phyloP scores from a whole-genome alignment of 352 stramenopile genomes.

The Pythium utonaiense region DNA sequence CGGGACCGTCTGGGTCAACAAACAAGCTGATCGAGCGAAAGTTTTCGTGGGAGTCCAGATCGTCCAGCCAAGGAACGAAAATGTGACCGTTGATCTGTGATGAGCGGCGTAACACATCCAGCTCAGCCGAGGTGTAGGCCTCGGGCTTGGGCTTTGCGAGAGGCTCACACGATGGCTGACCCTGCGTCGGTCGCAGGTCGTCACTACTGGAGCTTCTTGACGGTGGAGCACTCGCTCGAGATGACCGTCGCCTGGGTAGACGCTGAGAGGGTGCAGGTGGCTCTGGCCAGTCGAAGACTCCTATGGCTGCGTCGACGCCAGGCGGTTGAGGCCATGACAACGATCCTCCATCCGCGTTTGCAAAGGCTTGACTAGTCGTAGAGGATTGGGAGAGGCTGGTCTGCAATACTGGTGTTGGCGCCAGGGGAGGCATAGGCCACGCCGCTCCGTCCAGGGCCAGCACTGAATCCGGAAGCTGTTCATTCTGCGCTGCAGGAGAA shows the following conservation, averaged over 20 bases:
- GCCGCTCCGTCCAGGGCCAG: background rate
- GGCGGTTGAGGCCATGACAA: slow-evolving; percentile 19
- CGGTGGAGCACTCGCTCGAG: background rate
- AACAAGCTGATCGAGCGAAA: slow-evolving; percentile 53
- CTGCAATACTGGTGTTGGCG: background rate
- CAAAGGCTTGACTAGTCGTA: background rate
- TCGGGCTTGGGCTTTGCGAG: background rate
- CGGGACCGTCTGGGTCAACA: slow-evolving; percentile 60
- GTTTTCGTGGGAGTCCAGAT: slow-evolving; percentile 54
- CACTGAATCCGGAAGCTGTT: background rate
- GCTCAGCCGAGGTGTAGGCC: slow-evolving; percentile 54
- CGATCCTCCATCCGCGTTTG: background rate
- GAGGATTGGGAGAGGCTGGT: background rate
- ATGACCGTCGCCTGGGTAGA: slow-evolving; percentile 9
- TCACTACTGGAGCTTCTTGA: slow-evolving; percentile 19
- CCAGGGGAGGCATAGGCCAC: slow-evolving; percentile 18
- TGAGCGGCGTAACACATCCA: slow-evolving; percentile 76
- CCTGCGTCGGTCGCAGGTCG: background rate
- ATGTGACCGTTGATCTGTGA: slow-evolving; percentile 82
- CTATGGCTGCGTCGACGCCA: background rate
- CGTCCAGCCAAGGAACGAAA: slow-evolving; percentile 80
- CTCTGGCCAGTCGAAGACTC: slow-evolving; percentile 19
- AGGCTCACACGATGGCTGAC: slow-evolving; percentile 6
- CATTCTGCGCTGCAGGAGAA: background rate
- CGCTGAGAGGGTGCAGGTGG: background rate